Evolutionary conservation across 2,329 filamentous ascomycete species (phyloP), one percentile per base, ranked within the genome.

Genomic region (Ceratocystis colombiana): DNA sequence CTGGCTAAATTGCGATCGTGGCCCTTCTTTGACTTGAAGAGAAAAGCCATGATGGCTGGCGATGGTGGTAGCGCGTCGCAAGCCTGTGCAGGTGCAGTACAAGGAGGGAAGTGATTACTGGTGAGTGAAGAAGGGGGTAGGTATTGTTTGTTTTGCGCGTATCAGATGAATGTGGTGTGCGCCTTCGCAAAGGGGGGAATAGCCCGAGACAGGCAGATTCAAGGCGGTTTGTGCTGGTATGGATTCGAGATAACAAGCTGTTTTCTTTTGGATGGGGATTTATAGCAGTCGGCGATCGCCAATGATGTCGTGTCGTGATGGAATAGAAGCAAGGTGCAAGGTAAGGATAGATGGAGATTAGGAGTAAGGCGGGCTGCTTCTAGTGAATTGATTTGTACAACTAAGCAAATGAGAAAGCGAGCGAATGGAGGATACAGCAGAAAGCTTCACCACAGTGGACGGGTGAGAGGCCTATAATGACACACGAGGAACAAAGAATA

Each of bases 21-120:
- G 73, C 84, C 82, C 77, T 89, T 90, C 77, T 90, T 91, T 66
- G 86, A 89, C 76, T 90, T 90, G 79, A 91, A 91, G 69, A 91
- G 81, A 76, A 91, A 91, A 70, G 88, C 86, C 88, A 91, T 91
- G 76, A 75, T 50, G 63, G 66, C 64, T 53, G 50, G 22, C 22
- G 28, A 45, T 7, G 30, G 59, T n/a, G 48, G 46, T 33, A 37
- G 59, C 64, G 48, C 64, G 55, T 62, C 64, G 64, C 57, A 62
- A 66, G 33, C 22, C 15, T 41, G 57, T 33, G 25, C 8, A 10
- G 46, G 5, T 50, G n/a, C n/a, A n/a, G 55, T n/a, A 25, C 30
- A 37, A 59, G 46, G 28, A 33, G 55, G 55, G 12, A 30, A 25
- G 22, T 5, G 22, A 20, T 61, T 50, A 30, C 17, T 61, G 30